Evolutionary conservation across 1,284 basidiomycete species (phyloP), one percentile per base, ranked within the genome.

Genomic region (Leccinum subrobustum): DNA sequence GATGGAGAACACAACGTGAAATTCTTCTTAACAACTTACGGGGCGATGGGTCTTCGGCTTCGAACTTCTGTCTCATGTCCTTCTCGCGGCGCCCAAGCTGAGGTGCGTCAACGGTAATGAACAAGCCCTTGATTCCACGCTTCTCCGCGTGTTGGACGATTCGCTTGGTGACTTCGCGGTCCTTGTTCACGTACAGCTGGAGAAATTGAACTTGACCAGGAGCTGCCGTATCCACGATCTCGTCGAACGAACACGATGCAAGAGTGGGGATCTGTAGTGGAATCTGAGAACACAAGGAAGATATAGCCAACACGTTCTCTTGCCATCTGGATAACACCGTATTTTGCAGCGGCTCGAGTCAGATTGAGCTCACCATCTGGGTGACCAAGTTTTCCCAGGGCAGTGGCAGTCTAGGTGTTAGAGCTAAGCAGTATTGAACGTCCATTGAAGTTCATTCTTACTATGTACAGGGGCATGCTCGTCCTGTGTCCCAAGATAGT

Each of bases 61-160:
- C 94, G 65, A 97, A 97, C 73, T 95, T 96, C 83, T 92, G 92
- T 44, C 96, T 83, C 96, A 98, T 98, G 71, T 98, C 95, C 80
- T 94, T 93, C 75, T 95, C 93, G 60, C 94, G 84, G 25, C 94
- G 84, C 56, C 94, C 95, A 18, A 97, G 85, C 69, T 96, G 94
- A 4, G 95, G 95, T 3, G 95, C 94, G 72, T 97, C 94, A 29
- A 96, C 94, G 1, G 94, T 96, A 71, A 95, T 93, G 76, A 95
- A 95, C 9, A 95, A 77, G 6, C 79, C 90, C 74, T 95, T 95
- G 75, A 96, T 84, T 11, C 93, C 93, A 5, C 92, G 83, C 63
- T 84, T 77, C 72, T 93, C 92, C 3, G 95, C 95, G 66, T 94
- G 91, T 64, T 89, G 85, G 4, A 96, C 91, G 59, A 94, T 86